A percentile compares a stretch with the other conserved stretches of the same genome.
Conservation (phyloP, 192 early-diverging fungal species). For the Coemansia sp. region DNA sequence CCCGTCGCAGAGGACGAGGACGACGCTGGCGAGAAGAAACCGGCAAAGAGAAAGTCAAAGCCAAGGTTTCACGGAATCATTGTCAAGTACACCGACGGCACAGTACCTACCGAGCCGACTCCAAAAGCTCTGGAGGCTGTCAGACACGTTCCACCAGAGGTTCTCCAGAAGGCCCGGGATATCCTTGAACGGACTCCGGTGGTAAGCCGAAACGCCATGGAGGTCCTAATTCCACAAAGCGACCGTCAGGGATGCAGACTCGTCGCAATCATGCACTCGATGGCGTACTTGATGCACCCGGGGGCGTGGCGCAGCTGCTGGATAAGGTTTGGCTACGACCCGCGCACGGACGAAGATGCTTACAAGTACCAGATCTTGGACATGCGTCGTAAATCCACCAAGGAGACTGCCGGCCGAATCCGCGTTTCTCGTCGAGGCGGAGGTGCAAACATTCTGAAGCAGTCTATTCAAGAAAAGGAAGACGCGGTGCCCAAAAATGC, state of each 20-base stretch:
- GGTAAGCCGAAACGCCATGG: slow-evolving; percentile 42
- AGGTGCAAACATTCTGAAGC: background rate
- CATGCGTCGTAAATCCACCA: slow-evolving; percentile 13
- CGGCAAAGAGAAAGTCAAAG: background rate
- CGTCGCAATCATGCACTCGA: slow-evolving; percentile 18
- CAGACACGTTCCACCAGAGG: slow-evolving; percentile 7
- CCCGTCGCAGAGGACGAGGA: background rate
- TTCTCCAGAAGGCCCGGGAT: slow-evolving; percentile 11
- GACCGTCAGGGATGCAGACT: slow-evolving; percentile 15
- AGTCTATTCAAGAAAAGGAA: background rate
- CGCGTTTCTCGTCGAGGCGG: slow-evolving; percentile 4
- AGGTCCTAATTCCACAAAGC: slow-evolving; percentile 16
- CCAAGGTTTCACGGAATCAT: slow-evolving; percentile 12
- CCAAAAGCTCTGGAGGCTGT: slow-evolving; percentile 12
- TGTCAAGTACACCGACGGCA: slow-evolving; percentile 11
- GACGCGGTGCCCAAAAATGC: background rate
- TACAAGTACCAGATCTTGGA: slow-evolving; percentile 51
- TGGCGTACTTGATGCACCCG: slow-evolving; percentile 37
- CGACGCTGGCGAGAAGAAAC: background rate
- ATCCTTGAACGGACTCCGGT: slow-evolving; percentile 38
- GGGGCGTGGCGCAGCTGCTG: slow-evolving; percentile 54
- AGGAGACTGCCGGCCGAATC: background rate
- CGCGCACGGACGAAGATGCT: slow-evolving; percentile 33
- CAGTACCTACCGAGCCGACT: slow-evolving; percentile 15
- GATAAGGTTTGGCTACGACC: slow-evolving; percentile 53